Base-by-base conservation (phyloP, 371 early-diverging fungal genomes). In the Choanephora cucurbitarum region DNA sequence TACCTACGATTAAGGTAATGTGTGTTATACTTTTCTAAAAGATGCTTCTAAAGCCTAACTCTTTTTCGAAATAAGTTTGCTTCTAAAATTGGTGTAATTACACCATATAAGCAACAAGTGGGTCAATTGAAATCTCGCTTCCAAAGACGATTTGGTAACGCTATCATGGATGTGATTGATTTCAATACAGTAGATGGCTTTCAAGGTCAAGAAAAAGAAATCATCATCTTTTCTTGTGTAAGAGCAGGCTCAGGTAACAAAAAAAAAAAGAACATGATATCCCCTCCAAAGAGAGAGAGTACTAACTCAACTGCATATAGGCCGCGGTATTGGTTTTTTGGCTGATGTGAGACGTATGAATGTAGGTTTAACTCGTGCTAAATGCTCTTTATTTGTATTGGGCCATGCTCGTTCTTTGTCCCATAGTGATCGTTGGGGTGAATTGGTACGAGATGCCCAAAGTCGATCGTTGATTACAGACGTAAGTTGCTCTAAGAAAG, bases 191-290 rank as follows among this genome's bases (percentile, higher is more conserved):
- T 93, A 50, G 99, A 99, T 69, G 96, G 98, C n/a, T 99, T 98
- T 70, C 99, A 99, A 78, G 99, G 99, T 11, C 97, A 98, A 73
- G 99, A 99, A 62, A 95, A 94, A 69, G 98, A 96, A 28, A 90
- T 97, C 31, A 92, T 98, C 43, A 89, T 98, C 45, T 91, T 98
- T 50, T 95, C 96, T 0, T 93, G 95, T 57, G 99, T 99, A 10
- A 85, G 99, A 40, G 92, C 96, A 1, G 82, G 85, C 19, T 44
- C 62, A 18, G 79, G 83, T 81, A 75, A 55, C 48, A 51, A n/a
- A n/a, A n/a, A n/a, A n/a, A n/a, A n/a, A n/a, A n/a, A n/a, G n/a
- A n/a, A n/a, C n/a, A n/a, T n/a, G n/a, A n/a, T n/a, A n/a, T n/a
- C n/a, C n/a, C n/a, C n/a, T n/a, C n/a, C n/a, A n/a, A n/a, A n/a